Conservation (phyloP, 2,329 filamentous ascomycete genomes). For the Parastagonospora nodorum region DNA sequence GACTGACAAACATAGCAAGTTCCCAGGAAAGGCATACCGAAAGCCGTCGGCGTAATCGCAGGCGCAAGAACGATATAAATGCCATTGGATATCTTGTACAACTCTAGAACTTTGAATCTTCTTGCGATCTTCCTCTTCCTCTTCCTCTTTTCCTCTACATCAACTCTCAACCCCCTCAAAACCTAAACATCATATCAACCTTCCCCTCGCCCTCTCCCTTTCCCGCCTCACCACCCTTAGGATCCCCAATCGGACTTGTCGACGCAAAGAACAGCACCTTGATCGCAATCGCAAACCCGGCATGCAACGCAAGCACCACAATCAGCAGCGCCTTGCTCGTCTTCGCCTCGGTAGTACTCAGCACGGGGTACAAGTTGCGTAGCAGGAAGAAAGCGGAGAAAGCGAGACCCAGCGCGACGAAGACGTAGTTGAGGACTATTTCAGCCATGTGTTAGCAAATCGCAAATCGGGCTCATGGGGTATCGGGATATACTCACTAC, state of each 20-base stretch:
- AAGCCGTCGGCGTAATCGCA: no score
- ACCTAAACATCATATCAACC: conserved; percentile 11
- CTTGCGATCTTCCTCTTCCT: background rate
- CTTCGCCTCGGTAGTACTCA: conserved; percentile 90
- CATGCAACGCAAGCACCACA: conserved; percentile 81
- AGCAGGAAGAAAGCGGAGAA: conserved; percentile 47
- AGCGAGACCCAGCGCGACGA: conserved; percentile 70
- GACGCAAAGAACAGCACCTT: conserved; percentile 95
- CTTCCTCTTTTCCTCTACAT: background rate
- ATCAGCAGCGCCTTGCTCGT: conserved; percentile 87
- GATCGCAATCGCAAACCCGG: conserved; percentile 89
- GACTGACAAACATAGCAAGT: no score
- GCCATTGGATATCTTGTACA: no score
- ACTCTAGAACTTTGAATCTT: no score
- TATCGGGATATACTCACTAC: conserved; percentile 50
- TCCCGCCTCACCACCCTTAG: conserved; percentile 20
- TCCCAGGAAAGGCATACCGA: no score
- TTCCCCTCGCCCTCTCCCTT: conserved; percentile 22
- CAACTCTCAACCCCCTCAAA: background rate
- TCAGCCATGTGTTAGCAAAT: background rate
- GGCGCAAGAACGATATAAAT: no score
- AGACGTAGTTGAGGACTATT: conserved; percentile 82
- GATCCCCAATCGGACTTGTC: conserved; percentile 45
- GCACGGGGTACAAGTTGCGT: conserved; percentile 67
- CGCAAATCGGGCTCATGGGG: background rate